Conservation (phyloP, 2,329 filamentous ascomycete genomes). For the Claviceps sp. region DNA sequence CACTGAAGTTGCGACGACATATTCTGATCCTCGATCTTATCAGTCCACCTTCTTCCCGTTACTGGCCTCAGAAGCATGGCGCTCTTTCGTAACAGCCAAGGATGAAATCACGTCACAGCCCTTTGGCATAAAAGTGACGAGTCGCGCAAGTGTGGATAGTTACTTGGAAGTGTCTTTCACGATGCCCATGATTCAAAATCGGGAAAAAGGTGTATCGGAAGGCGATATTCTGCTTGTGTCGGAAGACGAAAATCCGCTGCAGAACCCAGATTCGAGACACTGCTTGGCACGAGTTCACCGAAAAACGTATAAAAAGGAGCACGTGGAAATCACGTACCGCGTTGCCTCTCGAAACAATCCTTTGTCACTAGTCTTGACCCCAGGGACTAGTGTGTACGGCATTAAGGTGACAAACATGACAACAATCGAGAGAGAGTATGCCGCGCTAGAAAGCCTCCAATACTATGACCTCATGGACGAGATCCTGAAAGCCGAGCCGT, state of each 20-base stretch:
- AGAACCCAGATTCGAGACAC: constrained; percentile 52
- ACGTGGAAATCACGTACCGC: constrained; percentile 74
- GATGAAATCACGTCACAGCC: constrained; percentile 71
- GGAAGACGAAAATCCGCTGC: constrained; percentile 55
- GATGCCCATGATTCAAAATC: constrained; percentile 56
- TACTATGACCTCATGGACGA: constrained; percentile 96
- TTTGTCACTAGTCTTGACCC: constrained; percentile 49
- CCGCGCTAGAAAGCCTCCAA: constrained; percentile 75
- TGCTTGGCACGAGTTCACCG: constrained; percentile 77
- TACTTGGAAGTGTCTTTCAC: constrained; percentile 85
- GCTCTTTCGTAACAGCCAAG: constrained; percentile 78
- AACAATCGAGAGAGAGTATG: constrained; percentile 90
- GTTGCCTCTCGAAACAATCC: constrained; percentile 55
- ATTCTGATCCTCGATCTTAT: constrained; percentile 64
- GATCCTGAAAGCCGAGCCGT: constrained; percentile 78
- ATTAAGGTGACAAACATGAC: constrained; percentile 86
- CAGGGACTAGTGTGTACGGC: constrained; percentile 56
- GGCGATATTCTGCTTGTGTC: constrained; percentile 85
- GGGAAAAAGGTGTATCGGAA: constrained; percentile 61
- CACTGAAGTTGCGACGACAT: constrained; percentile 62
- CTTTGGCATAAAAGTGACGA: constrained; percentile 79
- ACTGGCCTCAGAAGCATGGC: constrained; percentile 87
- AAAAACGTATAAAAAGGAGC: constrained; percentile 66
- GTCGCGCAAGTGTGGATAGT: constrained; percentile 78
- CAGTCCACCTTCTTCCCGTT: constrained; percentile 83